A percentile compares a stretch with the other conserved stretches of the same genome.
These are phyloP conservation scores for Rhodotorula diobovata DNA, from an alignment of 768 basidiomycete species.

Conservation along the genomic window DNA sequence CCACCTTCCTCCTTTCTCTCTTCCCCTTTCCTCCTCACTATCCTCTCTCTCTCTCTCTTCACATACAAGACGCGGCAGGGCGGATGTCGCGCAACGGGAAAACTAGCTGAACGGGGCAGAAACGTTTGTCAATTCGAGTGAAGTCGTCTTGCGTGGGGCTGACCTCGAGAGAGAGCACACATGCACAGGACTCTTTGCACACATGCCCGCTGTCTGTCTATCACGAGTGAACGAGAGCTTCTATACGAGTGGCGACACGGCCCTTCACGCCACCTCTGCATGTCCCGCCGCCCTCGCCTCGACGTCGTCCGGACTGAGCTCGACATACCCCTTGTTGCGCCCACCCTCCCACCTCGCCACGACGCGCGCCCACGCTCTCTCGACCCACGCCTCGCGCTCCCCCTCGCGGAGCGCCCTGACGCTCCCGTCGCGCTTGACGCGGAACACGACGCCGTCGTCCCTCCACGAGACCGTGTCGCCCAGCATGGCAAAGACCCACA, in stretches of 20 bases:
- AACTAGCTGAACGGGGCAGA: not conserved
- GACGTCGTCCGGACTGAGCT: constrained; percentile 28
- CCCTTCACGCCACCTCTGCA: not conserved
- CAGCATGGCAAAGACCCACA: constrained; percentile 75
- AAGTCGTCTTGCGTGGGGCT: too few species aligned
- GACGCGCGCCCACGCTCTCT: constrained; percentile 17
- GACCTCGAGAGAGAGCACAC: too few species aligned
- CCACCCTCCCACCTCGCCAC: constrained; percentile 1
- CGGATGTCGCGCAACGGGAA: not conserved
- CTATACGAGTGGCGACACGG: not conserved
- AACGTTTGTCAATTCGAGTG: not conserved
- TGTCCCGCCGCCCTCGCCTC: constrained; percentile 15
- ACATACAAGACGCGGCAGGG: not conserved
- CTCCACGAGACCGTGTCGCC: constrained; percentile 84
- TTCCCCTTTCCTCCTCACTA: not conserved
- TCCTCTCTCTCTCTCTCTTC: too few species aligned
- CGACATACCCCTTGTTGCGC: constrained; percentile 20
- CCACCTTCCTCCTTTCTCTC: not conserved
- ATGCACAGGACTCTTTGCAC: too few species aligned
- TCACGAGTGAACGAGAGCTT: too few species aligned
- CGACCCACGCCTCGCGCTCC: constrained; percentile 21
- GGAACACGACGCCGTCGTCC: constrained; percentile 61
- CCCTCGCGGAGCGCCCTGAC: constrained; percentile 13
- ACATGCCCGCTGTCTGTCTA: too few species aligned
- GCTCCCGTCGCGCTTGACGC: constrained; percentile 26